Evolutionary conservation across 83 land plant genomes (phyloP).

Genomic region (Isoetes engelmannii): DNA sequence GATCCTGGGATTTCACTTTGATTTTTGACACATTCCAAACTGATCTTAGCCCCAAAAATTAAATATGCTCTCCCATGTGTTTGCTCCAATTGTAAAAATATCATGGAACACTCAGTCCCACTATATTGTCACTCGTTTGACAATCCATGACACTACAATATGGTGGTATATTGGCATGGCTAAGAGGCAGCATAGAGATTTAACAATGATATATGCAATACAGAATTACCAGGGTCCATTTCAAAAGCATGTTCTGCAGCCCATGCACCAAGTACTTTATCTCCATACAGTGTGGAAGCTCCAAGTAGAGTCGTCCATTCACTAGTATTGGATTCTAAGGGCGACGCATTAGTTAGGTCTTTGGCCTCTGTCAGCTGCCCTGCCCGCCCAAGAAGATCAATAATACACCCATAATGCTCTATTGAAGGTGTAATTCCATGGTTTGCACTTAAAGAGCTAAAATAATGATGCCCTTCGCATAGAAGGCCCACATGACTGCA

Average conservation of each 20-base stretch:
- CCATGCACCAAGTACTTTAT: constrained; percentile 1
- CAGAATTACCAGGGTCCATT: neutral
- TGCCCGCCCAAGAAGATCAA: constrained; percentile 17
- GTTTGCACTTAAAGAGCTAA: neutral
- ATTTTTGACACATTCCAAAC: no score
- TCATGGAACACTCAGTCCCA: no score
- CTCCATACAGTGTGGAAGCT: constrained; percentile 9
- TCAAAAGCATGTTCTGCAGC: constrained; percentile 4
- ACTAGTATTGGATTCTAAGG: neutral
- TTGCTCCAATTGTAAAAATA: no score
- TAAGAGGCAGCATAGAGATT: no score
- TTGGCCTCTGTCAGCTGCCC: constrained; percentile 10
- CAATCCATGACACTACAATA: no score
- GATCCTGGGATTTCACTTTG: no score
- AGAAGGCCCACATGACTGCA: constrained; percentile 17
- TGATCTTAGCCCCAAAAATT: no score
- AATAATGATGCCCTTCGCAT: constrained; percentile 3
- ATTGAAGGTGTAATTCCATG: neutral
- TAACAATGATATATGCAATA: no score
- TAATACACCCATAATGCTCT: constrained; percentile 11
- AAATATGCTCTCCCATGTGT: no score
- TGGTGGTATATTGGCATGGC: no score
- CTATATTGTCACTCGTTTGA: no score
- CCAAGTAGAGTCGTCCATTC: constrained; percentile 7
- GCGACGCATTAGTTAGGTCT: constrained; percentile 1